These are phyloP conservation scores for Colletotrichum spaethianum DNA, from an alignment of 2,329 filamentous ascomycete species.

Conservation along the genomic window DNA sequence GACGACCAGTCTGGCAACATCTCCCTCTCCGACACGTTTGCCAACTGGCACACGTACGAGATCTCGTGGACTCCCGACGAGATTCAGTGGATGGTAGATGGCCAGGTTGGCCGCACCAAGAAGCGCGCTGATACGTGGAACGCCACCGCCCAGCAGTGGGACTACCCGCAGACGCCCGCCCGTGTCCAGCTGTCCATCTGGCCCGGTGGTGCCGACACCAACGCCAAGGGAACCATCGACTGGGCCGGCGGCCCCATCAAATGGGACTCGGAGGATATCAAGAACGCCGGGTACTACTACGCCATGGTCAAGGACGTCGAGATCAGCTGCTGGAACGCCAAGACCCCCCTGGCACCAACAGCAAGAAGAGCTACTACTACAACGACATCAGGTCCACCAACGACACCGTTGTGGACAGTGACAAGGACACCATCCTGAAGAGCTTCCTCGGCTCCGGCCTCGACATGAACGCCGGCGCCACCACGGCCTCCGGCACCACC, in stretches of 20 bases:
- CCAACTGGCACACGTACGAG: slow-evolving; percentile 89
- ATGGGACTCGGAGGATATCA: slow-evolving; percentile 87
- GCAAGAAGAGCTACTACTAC: slow-evolving; percentile 83
- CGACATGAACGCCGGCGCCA: slow-evolving; percentile 71
- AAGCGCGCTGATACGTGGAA: slow-evolving; percentile 90
- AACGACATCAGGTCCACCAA: slow-evolving; percentile 77
- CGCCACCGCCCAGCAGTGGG: slow-evolving; percentile 82
- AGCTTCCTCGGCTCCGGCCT: slow-evolving; percentile 87
- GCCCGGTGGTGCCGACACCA: slow-evolving; percentile 87
- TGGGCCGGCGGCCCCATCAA: slow-evolving; percentile 95
- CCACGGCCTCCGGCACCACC: slow-evolving; percentile 40
- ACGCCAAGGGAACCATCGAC: slow-evolving; percentile 85
- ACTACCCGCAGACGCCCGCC: slow-evolving; percentile 91
- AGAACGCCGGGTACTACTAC: slow-evolving; percentile 90
- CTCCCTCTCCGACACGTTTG: slow-evolving; percentile 77
- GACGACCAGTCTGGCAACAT: slow-evolving; percentile 84
- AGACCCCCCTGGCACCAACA: slow-evolving; percentile 75
- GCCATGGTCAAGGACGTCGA: slow-evolving; percentile 82
- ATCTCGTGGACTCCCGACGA: slow-evolving; percentile 92
- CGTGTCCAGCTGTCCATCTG: slow-evolving; percentile 95
- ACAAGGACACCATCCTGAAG: slow-evolving; percentile 82
- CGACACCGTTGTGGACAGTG: slow-evolving; percentile 81
- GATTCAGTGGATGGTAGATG: slow-evolving; percentile 91
- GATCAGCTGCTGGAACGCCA: slow-evolving; percentile 87
- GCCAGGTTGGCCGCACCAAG: slow-evolving; percentile 80